phyloP scores from a whole-genome alignment of 495 filamentous ascomycete genomes.

The Cudoniella acicularis region DNA sequence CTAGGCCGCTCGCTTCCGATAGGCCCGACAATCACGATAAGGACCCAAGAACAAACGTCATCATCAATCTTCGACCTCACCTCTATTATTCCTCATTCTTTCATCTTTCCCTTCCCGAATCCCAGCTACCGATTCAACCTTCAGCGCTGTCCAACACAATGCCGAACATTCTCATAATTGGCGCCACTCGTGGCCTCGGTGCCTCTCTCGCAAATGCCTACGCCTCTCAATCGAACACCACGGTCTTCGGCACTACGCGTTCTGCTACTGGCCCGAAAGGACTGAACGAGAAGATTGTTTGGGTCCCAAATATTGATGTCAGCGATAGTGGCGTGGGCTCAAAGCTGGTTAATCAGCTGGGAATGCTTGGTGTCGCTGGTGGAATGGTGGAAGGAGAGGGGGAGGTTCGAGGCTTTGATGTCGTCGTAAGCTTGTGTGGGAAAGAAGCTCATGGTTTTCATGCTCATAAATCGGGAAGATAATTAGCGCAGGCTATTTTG shows the following conservation, averaged over 20 bases:
- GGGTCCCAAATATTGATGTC: constrained; percentile 42
- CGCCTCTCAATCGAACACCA: constrained; percentile 39
- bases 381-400: constrained; percentile 28
- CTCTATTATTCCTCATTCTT: too few relatives aligned
- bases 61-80: too few relatives aligned
- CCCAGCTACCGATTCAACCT: neutral
- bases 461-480: constrained; percentile 28
- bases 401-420: constrained; percentile 42
- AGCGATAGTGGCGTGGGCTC: constrained; percentile 31
- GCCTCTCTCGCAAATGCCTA: constrained; percentile 58
- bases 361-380: constrained; percentile 11
- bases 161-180: constrained; percentile 57
- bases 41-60: too few relatives aligned
- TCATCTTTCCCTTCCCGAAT: neutral
- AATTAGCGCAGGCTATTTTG: constrained; percentile 67
- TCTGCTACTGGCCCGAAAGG: constrained; percentile 28
- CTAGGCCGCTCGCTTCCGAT: too few relatives aligned
- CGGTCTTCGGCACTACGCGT: constrained; percentile 58
- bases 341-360: constrained; percentile 41
- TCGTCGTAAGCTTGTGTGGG: constrained; percentile 32
- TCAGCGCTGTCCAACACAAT: constrained; percentile 33
- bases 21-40: too few relatives aligned
- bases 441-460: neutral
- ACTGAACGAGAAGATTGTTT: constrained; percentile 30
- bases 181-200: constrained; percentile 65